Conservation (phyloP, 2,329 filamentous ascomycete genomes). For the Zymoseptoria ardabiliae region DNA sequence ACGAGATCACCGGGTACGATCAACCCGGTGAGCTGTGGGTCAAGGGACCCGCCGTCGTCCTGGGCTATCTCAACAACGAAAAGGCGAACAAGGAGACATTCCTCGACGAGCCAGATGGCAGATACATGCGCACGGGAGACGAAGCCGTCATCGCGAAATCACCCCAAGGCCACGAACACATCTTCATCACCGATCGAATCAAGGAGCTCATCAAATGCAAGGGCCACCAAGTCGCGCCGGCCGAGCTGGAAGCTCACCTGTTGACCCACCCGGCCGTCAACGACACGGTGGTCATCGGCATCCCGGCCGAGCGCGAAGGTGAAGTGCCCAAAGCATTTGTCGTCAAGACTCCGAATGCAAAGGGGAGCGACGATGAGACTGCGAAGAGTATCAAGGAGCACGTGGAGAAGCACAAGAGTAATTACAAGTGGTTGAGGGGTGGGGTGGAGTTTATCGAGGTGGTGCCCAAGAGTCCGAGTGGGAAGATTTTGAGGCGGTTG, state of each 20-base stretch:
- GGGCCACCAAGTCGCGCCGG: constrained; percentile 76
- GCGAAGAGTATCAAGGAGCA: constrained; percentile 49
- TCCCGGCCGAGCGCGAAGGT: constrained; percentile 56
- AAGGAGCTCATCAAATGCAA: constrained; percentile 52
- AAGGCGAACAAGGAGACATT: constrained; percentile 70
- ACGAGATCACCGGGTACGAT: constrained; percentile 63
- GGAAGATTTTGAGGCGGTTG: constrained; percentile 56
- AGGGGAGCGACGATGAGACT: constrained; percentile 45
- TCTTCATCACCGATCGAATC: constrained; percentile 77
- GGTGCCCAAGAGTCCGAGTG: constrained; percentile 55
- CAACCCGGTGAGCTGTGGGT: constrained; percentile 74
- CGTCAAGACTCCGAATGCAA: constrained; percentile 45
- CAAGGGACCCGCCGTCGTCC: constrained; percentile 65
- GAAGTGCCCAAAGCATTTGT: constrained; percentile 59
- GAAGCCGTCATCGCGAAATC: constrained; percentile 64
- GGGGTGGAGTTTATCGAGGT: constrained; percentile 51
- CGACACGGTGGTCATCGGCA: constrained; percentile 70
- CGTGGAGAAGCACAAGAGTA: constrained; percentile 54
- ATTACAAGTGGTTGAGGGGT: constrained; percentile 56
- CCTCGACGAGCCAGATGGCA: constrained; percentile 50
- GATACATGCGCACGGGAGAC: constrained; percentile 72
- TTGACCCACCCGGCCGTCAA: constrained; percentile 67
- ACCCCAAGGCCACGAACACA: constrained; percentile 64
- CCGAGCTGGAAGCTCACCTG: constrained; percentile 73
- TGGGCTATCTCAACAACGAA: constrained; percentile 83